Conservation (phyloP, 352 stramenopile genomes). For the Phytophthora litchii region DNA sequence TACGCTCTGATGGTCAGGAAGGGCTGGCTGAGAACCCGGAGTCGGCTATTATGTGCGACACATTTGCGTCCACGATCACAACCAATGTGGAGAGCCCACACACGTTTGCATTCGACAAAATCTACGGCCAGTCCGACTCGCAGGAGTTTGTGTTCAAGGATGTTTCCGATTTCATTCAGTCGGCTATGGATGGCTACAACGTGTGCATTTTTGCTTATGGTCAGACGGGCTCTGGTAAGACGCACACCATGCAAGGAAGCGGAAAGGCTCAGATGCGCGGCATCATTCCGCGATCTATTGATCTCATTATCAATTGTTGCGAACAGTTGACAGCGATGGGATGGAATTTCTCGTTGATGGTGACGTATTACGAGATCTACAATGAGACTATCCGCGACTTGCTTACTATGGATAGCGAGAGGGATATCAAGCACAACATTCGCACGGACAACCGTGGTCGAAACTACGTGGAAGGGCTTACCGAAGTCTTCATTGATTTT, state of each 20-base stretch:
- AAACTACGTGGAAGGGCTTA: slow-evolving; percentile 91
- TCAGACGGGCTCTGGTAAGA: slow-evolving; percentile 97
- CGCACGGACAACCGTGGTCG: slow-evolving; percentile 80
- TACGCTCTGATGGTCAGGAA: slow-evolving; percentile 84
- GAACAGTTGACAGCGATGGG: slow-evolving; percentile 75
- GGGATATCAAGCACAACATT: slow-evolving; percentile 73
- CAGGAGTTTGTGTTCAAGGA: slow-evolving; percentile 97
- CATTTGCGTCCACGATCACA: slow-evolving; percentile 73
- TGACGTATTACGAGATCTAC: slow-evolving; percentile 99
- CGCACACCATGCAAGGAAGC: slow-evolving; percentile 98
- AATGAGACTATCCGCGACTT: slow-evolving; percentile 99
- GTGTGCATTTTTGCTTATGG: slow-evolving; percentile 99
- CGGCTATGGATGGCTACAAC: slow-evolving; percentile 98
- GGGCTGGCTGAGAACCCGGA: slow-evolving; percentile 46
- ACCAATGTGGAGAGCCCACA: slow-evolving; percentile 76
- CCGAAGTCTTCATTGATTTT: slow-evolving; percentile 77
- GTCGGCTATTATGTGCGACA: slow-evolving; percentile 66
- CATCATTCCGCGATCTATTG: slow-evolving; percentile 98
- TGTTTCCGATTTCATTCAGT: slow-evolving; percentile 90
- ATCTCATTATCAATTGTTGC: slow-evolving; percentile 89
- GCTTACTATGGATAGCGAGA: slow-evolving; percentile 68
- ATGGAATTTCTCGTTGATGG: slow-evolving; percentile 97
- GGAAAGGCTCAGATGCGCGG: slow-evolving; percentile 95
- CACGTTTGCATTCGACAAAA: slow-evolving; percentile 98
- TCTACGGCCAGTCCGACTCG: slow-evolving; percentile 95